Conservation (phyloP, 768 basidiomycete species). For the Hericium coralloides region DNA sequence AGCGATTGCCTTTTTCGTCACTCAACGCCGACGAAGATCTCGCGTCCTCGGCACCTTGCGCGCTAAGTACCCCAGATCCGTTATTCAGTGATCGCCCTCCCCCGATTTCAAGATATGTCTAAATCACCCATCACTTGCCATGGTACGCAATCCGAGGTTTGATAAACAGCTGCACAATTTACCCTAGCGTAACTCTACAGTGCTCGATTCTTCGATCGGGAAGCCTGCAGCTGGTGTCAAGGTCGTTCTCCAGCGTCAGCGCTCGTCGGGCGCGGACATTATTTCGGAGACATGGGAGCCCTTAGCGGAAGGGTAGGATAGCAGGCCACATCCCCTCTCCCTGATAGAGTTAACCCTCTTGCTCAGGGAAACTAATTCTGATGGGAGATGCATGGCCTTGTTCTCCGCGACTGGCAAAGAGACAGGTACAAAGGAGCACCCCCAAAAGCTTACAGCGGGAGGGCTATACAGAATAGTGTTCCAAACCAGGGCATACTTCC, state of each 20-base stretch:
- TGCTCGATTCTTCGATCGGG: constrained; percentile 80
- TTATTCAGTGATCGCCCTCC: background rate
- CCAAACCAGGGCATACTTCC: constrained; percentile 77
- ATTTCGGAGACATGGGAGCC: constrained; percentile 33
- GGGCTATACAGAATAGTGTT: constrained; percentile 77
- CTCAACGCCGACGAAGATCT: background rate
- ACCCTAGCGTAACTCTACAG: constrained; percentile 29
- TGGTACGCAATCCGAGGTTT: constrained; percentile 31
- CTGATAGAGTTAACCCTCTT: constrained; percentile 6
- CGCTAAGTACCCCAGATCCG: background rate
- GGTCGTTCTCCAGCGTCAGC: constrained; percentile 47
- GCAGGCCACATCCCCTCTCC: background rate
- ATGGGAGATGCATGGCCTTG: constrained; percentile 80
- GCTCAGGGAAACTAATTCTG: constrained; percentile 60
- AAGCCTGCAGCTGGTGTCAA: constrained; percentile 61
- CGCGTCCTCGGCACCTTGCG: background rate
- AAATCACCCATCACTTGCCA: constrained; percentile 91
- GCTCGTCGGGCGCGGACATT: constrained; percentile 15
- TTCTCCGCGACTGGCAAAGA: constrained; percentile 44
- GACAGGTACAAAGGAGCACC: constrained; percentile 32
- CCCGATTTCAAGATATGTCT: constrained; percentile 17
- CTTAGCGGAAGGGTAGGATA: constrained; percentile 50
- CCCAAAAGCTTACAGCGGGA: constrained; percentile 38
- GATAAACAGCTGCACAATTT: background rate
- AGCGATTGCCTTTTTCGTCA: background rate